Evolutionary conservation across 495 filamentous ascomycete species (phyloP), one percentile per base, ranked within the genome.

Genomic region (Aspergillus nidulans): DNA sequence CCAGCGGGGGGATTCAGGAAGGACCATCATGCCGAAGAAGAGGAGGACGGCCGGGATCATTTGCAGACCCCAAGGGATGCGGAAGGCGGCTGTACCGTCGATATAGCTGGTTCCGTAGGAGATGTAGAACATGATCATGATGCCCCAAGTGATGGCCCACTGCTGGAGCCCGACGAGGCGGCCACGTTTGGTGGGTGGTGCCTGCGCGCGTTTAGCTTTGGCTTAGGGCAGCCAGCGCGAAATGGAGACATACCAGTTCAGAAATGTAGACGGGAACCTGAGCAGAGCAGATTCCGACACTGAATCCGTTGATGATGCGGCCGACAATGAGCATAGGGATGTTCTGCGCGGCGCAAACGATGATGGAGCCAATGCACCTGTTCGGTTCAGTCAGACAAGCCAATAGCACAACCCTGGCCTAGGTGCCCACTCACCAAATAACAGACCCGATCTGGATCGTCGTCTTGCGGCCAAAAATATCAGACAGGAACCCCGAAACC

Each of bases 61-160:
- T 67, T 91, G 88, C 4, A 90, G 64, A 56, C 81, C 89, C 88
- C 88, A 92, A 19, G 88, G 87, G 19, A 89, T 66, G 30, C 88
- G 79, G 74, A 87, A 92, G 21, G 85, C 73, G 2, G 78, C 77
- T n/a, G 76, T 64, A 49, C 73, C 70, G 1, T 70, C 55, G 61
- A 65, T 64, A 19, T 53, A 55, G 42, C 57, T 58, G 48, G 59
- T 62, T 13, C 62, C 62, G 19, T 65, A 65, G 10, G 62, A 65
- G 47, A 65, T 56, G 44, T 77, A 77, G 76, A 85, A 91, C 87
- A 91, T 90, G 65, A 91, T 90, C 56, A 90, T 56, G 57, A 91
- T 90, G 64, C 88, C 88, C 85, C 85, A 89, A 49, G 85, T 89
- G 57, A 91, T 89, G 41, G 87, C 82, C 86, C 87, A 89, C 70